A percentile compares a stretch with the other conserved stretches of the same genome.
Evolutionary conservation across 352 stramenopile species (phyloP).

Genomic region (Albugo candida): DNA sequence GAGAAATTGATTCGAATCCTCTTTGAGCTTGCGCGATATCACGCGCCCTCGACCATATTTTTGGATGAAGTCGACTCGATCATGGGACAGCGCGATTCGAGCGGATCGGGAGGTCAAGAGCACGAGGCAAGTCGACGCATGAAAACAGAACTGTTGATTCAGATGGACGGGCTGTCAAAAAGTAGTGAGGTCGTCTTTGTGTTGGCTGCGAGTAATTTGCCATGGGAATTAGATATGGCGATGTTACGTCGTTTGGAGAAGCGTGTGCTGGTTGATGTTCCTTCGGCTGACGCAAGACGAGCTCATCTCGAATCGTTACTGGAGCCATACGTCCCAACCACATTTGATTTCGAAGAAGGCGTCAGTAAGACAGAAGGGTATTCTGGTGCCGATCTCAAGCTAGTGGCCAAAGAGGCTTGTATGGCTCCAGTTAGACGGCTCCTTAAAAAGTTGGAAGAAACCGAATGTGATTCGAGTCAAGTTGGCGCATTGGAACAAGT

Average conservation of each 20-base stretch:
- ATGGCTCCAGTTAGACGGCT: conserved; percentile 62
- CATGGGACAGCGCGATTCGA: conserved; percentile 71
- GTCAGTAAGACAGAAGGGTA: conserved; percentile 45
- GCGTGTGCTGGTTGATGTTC: conserved; percentile 57
- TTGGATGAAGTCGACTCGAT: conserved; percentile 79
- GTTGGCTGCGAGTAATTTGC: conserved; percentile 59
- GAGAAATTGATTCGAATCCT: conserved; percentile 76
- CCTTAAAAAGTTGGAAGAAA: conserved; percentile 36
- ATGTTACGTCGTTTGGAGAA: conserved; percentile 75
- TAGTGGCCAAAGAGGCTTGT: conserved; percentile 69
- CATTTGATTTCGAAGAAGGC: conserved; percentile 30
- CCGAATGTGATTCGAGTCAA: conserved; percentile 11
- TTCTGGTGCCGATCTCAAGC: conserved; percentile 68
- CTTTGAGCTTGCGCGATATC: conserved; percentile 62
- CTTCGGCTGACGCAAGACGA: conserved; percentile 28
- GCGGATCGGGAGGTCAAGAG: conserved; percentile 41
- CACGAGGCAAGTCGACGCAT: conserved; percentile 71
- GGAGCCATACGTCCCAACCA: conserved; percentile 24
- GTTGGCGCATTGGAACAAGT: conserved; percentile 8
- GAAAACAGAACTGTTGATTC: conserved; percentile 76
- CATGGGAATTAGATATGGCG: conserved; percentile 58
- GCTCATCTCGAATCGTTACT: conserved; percentile 42
- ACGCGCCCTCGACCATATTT: conserved; percentile 74
- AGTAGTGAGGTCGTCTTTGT: conserved; percentile 69
- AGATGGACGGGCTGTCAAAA: conserved; percentile 72